Percentiles rank a stretch among this genome's conserved stretches.
These are phyloP conservation scores for Aphanomyces invadans DNA, from an alignment of 352 stramenopile genomes.

Conservation along the genomic window DNA sequence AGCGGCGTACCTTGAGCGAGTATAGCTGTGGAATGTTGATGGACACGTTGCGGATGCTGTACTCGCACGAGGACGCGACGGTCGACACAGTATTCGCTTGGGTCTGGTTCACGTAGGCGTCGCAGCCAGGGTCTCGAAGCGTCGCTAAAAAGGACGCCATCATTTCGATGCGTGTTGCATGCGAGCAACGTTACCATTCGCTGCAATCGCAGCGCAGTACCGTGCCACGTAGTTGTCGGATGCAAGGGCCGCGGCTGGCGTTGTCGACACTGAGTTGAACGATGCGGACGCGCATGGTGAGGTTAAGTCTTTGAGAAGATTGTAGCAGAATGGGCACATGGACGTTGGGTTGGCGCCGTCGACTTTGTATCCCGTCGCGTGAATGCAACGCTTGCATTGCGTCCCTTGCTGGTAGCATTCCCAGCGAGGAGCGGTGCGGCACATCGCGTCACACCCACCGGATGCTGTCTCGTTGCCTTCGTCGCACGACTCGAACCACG, in stretches of 20 bases:
- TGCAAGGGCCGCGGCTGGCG: neutral
- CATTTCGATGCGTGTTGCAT: too few relatives aligned
- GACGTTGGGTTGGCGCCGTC: constrained; percentile 5
- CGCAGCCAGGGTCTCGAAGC: constrained; percentile 18
- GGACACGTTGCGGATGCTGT: constrained; percentile 1
- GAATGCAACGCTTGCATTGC: constrained; percentile 15
- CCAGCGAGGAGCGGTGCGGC: constrained; percentile 2
- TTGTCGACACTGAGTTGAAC: neutral
- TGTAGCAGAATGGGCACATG: constrained; percentile 18
- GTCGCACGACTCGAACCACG: constrained; percentile 21
- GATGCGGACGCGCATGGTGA: constrained; percentile 4
- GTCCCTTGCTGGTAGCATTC: constrained; percentile 24
- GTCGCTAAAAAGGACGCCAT: neutral
- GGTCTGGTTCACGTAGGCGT: constrained; percentile 15
- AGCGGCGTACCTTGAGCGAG: constrained; percentile 8
- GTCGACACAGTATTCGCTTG: constrained; percentile 6
- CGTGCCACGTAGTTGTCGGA: constrained; percentile 16
- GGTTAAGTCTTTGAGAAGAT: neutral
- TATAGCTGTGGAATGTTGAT: constrained; percentile 16
- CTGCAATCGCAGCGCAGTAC: constrained; percentile 10
- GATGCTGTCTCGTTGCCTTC: constrained; percentile 17
- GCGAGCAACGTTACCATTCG: neutral
- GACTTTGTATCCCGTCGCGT: constrained; percentile 13
- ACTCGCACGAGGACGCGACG: constrained; percentile 3
- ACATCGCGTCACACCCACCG: constrained; percentile 5